A percentile compares a stretch with the other conserved stretches of the same genome.
Conservation (phyloP, 371 early-diverging fungal species). For the Batkoa obscura region DNA sequence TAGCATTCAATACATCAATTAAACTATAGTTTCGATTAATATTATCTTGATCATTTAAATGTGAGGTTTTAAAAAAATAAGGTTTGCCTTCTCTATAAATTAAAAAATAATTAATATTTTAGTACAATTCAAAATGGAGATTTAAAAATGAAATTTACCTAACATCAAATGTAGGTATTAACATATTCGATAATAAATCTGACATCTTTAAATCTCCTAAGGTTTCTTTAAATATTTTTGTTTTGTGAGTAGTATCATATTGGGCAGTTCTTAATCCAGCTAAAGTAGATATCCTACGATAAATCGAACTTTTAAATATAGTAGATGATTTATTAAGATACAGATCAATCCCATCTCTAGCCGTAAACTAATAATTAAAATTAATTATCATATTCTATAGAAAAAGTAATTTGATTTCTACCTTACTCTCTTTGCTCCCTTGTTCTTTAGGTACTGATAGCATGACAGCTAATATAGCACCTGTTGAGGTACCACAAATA, state of each 20-base stretch:
- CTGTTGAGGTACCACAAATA: conserved; percentile 7
- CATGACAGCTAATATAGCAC: not conserved
- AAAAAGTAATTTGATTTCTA: not conserved
- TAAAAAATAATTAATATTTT: not conserved
- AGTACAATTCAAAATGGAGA: not conserved
- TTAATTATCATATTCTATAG: not conserved
- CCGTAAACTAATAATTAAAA: not conserved
- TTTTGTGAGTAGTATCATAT: not conserved
- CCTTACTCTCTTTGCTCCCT: not conserved
- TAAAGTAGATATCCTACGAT: not conserved
- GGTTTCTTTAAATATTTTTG: not conserved
- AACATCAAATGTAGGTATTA: conserved; percentile 3
- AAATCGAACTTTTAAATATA: not conserved
- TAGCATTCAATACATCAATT: conserved; percentile 6
- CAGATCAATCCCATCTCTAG: not conserved
- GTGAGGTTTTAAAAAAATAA: conserved; percentile 1
- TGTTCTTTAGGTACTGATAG: not conserved
- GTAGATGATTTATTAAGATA: not conserved
- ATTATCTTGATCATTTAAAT: not conserved
- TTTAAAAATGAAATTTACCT: not conserved
- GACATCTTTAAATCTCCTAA: not conserved
- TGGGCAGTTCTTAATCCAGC: not conserved
- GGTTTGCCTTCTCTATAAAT: not conserved
- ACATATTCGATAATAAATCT: not conserved
- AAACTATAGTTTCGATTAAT: not conserved